A percentile compares a stretch with the other conserved stretches of the same genome.
Conservation (phyloP, 1,139 yeast genomes). For the Candida glucosophila region DNA sequence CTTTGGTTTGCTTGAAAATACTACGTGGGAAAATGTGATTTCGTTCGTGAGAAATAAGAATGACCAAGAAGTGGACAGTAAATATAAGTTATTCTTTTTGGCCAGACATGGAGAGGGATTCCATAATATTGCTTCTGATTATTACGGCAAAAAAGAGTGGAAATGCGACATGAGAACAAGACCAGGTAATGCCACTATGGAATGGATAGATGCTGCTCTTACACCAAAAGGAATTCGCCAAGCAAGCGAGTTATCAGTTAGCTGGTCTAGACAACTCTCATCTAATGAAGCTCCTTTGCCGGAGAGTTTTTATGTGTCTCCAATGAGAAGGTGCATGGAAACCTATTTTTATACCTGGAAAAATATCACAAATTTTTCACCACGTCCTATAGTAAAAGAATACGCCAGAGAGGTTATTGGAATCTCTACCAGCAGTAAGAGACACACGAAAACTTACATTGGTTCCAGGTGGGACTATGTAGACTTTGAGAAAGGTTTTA, state of each 20-base stretch:
- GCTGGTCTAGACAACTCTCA: slow-evolving; percentile 16
- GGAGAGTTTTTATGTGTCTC: slow-evolving; percentile 23
- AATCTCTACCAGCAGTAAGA: slow-evolving; percentile 25
- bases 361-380: slow-evolving; percentile 6
- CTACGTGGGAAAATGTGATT: slow-evolving; percentile 35
- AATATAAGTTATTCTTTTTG: slow-evolving; percentile 22
- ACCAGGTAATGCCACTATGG: slow-evolving; percentile 24
- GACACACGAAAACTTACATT: slow-evolving; percentile 21
- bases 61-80: slow-evolving; percentile 5
- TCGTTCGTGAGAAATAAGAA: slow-evolving; percentile 7
- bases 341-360: slow-evolving; percentile 26
- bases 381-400: slow-evolving; percentile 24
- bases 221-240: slow-evolving; percentile 20
- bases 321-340: slow-evolving; percentile 25
- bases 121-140: slow-evolving; percentile 24
- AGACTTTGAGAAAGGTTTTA: no score
- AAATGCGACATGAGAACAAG: slow-evolving; percentile 22
- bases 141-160: slow-evolving; percentile 18
- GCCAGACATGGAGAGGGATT: slow-evolving; percentile 37
- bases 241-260: slow-evolving; percentile 10
- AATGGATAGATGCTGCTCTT: slow-evolving; percentile 32
- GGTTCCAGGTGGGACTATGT: slow-evolving; percentile 16
- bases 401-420: slow-evolving; percentile 31
- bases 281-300: slow-evolving; percentile 18
- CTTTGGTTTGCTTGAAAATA: no score